Evolutionary conservation across 169 alveolate genomes (phyloP).

Genomic region (Cryptosporidium parvum): DNA sequence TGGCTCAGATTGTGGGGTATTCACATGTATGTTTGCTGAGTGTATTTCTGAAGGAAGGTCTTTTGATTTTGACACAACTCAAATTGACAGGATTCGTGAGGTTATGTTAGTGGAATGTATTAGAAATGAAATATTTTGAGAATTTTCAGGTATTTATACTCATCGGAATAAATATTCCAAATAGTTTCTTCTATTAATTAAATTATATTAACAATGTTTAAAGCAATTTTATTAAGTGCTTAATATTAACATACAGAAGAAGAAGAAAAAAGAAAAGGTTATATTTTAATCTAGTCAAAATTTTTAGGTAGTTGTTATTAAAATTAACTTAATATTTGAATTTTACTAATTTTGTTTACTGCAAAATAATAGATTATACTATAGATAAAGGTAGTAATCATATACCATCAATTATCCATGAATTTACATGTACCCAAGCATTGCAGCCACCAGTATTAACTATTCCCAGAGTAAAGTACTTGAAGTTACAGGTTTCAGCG

Average conservation of each 20-base stretch:
- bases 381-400: background rate
- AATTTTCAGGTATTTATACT: background rate
- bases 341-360: background rate
- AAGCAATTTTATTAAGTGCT: background rate
- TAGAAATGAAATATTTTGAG: background rate
- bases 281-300: too few relatives aligned
- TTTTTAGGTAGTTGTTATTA: background rate
- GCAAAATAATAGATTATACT: background rate
- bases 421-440: conserved; percentile 35
- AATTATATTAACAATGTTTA: too few relatives aligned
- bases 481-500: conserved; percentile 27
- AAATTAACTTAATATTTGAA: conserved; percentile 4
- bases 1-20: conserved; percentile 91
- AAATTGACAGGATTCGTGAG: conserved; percentile 24
- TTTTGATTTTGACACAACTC: conserved; percentile 82
- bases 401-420: conserved; percentile 33
- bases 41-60: conserved; percentile 83
- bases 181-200: background rate
- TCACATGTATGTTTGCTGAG: conserved; percentile 89
- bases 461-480: conserved; percentile 42
- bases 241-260: too few relatives aligned
- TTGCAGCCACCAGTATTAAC: conserved; percentile 28
- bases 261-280: background rate
- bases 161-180: background rate
- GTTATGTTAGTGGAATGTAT: conserved; percentile 59